These are phyloP conservation scores for Oryza officinalis DNA, from an alignment of 176 grass and related monocot species.

Conservation along the genomic window DNA sequence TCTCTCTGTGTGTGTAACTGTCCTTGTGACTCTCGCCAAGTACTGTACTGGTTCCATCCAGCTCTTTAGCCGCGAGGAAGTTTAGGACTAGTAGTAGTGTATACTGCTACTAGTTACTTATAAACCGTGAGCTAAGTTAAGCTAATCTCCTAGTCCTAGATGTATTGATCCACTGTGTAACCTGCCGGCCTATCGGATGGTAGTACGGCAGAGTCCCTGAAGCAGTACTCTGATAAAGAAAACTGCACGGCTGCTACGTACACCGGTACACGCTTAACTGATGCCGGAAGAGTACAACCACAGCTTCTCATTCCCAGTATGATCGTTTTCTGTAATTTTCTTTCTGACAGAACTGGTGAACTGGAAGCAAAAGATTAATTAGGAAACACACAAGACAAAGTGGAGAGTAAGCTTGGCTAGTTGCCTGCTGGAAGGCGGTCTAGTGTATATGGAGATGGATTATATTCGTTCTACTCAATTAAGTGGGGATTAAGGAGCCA, in stretches of 20 bases:
- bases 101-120: background rate
- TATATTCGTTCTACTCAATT: too few relatives aligned
- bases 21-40: too few relatives aligned
- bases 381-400: too few relatives aligned
- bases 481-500: too few relatives aligned
- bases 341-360: background rate
- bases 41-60: too few relatives aligned
- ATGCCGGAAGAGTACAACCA: background rate
- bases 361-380: background rate
- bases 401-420: too few relatives aligned
- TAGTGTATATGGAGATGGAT: too few relatives aligned
- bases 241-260: background rate
- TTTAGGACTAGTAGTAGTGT: too few relatives aligned
- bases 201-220: background rate
- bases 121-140: background rate
- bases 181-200: background rate
- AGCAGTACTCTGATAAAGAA: background rate
- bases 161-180: background rate
- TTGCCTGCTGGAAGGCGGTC: too few relatives aligned
- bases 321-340: background rate
- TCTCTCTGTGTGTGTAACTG: too few relatives aligned
- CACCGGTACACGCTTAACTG: background rate
- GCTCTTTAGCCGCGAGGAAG: too few relatives aligned
- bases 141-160: background rate
- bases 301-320: background rate